These are phyloP conservation scores for Epithele typhae DNA, from an alignment of 768 basidiomycete genomes.

Conservation along the genomic window DNA sequence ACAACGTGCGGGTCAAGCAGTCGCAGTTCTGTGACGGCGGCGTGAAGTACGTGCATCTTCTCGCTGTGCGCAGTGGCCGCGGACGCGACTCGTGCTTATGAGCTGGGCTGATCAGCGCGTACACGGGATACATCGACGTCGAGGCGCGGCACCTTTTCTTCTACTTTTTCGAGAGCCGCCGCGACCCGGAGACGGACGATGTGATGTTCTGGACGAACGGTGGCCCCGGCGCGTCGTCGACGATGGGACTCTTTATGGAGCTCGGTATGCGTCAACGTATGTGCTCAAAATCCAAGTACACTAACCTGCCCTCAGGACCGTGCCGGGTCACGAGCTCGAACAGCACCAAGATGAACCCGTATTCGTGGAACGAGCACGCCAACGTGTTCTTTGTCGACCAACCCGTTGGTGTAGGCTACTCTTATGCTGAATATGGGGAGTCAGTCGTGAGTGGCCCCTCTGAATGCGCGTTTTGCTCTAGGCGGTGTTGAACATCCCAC, in stretches of 20 bases:
- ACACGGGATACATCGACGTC: constrained; percentile 72
- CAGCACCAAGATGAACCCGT: constrained; percentile 48
- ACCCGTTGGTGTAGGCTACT: constrained; percentile 34
- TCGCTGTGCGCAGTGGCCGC: background rate
- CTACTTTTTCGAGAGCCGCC: constrained; percentile 47
- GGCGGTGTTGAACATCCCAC: too few species aligned
- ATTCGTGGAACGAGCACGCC: constrained; percentile 67
- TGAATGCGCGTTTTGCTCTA: background rate
- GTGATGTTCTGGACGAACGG: constrained; percentile 35
- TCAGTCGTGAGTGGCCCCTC: constrained; percentile 37
- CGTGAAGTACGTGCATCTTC: constrained; percentile 23
- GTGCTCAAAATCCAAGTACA: constrained; percentile 59
- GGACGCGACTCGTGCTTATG: too few species aligned
- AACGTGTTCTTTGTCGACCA: constrained; percentile 50
- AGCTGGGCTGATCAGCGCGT: constrained; percentile 36
- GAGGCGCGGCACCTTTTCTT: constrained; percentile 46
- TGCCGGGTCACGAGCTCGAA: constrained; percentile 55
- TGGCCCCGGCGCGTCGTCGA: constrained; percentile 27
- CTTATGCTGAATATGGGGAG: constrained; percentile 54
- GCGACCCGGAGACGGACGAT: constrained; percentile 27
- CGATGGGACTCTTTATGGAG: constrained; percentile 41
- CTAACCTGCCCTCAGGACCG: constrained; percentile 62
- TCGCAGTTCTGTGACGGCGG: constrained; percentile 39
- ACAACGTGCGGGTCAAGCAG: constrained; percentile 40
- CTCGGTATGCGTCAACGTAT: constrained; percentile 28